Evolutionary conservation across 2,329 filamentous ascomycete genomes (phyloP).

Genomic region (Fusarium oligoseptatum): DNA sequence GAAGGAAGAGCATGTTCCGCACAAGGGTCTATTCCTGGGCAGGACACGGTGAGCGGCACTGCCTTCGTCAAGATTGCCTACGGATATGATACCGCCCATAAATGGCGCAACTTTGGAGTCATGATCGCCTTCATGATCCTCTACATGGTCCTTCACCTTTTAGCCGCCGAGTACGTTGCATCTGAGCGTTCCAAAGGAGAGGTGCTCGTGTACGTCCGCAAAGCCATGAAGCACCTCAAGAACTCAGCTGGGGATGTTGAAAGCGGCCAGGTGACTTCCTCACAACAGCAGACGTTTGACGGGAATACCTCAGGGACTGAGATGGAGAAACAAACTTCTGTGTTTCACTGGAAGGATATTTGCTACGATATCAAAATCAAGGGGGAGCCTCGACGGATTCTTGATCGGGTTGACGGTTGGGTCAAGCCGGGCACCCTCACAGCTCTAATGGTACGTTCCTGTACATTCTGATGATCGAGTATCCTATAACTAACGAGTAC

Average conservation of each 20-base stretch:
- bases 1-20: slow-evolving; percentile 21
- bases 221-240: slow-evolving; percentile 7
- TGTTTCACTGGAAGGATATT: neutral
- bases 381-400: neutral
- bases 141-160: slow-evolving; percentile 12
- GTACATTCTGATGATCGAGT: slow-evolving; percentile 71
- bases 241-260: neutral
- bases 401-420: neutral
- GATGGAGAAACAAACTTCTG: neutral
- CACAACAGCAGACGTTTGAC: neutral
- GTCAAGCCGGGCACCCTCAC: neutral
- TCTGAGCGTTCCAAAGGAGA: slow-evolving; percentile 28
- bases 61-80: slow-evolving; percentile 27
- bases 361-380: neutral
- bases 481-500: slow-evolving; percentile 79
- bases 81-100: slow-evolving; percentile 30
- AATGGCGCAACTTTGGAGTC: slow-evolving; percentile 40
- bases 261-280: neutral
- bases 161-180: slow-evolving; percentile 16
- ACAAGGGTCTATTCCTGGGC: slow-evolving; percentile 27
- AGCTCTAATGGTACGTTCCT: neutral
- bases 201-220: slow-evolving; percentile 21
- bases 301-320: slow-evolving; percentile 7
- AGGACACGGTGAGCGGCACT: slow-evolving; percentile 30
- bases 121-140: slow-evolving; percentile 27